Percentiles rank a stretch among this genome's conserved stretches.
These are phyloP conservation scores for Astrephomene gubernaculifera DNA, from an alignment of 139 green algal species.

Conservation along the genomic window DNA sequence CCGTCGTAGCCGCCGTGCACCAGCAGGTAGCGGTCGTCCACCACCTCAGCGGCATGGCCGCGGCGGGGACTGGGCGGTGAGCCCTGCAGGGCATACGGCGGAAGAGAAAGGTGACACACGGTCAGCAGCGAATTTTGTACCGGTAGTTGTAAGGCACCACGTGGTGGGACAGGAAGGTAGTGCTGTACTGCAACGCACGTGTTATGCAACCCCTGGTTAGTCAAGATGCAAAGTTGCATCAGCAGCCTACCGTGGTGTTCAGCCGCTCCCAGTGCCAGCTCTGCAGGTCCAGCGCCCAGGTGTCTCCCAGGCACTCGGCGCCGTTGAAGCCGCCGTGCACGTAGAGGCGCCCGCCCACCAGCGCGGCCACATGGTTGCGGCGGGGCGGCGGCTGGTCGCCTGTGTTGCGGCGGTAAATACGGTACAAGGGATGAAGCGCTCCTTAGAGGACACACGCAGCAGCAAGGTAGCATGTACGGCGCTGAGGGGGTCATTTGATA, in stretches of 20 bases:
- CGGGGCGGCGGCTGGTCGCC: slow-evolving; percentile 43
- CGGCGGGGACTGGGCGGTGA: slow-evolving; percentile 35
- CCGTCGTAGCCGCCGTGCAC: slow-evolving; percentile 69
- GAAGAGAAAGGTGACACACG: not conserved
- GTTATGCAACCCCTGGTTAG: too few relatives aligned
- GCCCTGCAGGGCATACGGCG: slow-evolving; percentile 29
- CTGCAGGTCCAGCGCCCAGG: slow-evolving; percentile 59
- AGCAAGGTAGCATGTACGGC: too few relatives aligned
- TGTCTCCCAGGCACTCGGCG: slow-evolving; percentile 49
- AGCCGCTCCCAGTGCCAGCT: slow-evolving; percentile 60
- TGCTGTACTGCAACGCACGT: not conserved
- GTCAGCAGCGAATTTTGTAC: too few relatives aligned
- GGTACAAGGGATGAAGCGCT: too few relatives aligned
- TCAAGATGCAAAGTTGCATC: too few relatives aligned
- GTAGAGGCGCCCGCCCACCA: slow-evolving; percentile 49
- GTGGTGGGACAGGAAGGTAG: not conserved
- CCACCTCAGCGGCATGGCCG: slow-evolving; percentile 46
- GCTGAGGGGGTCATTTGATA: too few relatives aligned
- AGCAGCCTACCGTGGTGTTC: not conserved
- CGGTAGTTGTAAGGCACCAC: not conserved
- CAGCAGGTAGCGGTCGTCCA: slow-evolving; percentile 61
- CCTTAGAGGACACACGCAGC: too few relatives aligned
- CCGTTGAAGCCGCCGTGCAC: slow-evolving; percentile 61
- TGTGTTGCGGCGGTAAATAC: not conserved
- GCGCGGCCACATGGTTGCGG: slow-evolving; percentile 57